phyloP scores from a whole-genome alignment of 345 rosid genomes.

The Trapa bicornis region DNA sequence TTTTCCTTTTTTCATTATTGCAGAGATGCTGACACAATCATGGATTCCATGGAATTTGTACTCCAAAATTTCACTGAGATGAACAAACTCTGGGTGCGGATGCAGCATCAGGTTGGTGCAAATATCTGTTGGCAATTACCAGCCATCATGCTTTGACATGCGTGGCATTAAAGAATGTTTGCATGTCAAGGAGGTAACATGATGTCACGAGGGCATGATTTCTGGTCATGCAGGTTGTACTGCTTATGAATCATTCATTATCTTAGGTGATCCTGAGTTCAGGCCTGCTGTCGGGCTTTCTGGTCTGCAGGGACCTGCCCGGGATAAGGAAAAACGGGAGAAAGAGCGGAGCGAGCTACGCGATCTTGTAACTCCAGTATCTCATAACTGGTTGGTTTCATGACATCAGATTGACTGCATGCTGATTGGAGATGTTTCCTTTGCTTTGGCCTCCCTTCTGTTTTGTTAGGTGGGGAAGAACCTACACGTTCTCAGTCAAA shows the following conservation, averaged over 20 bases:
- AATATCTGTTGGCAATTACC: slow-evolving; percentile 33
- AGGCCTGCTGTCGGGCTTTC: slow-evolving; percentile 97
- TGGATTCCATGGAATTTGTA: slow-evolving; percentile 91
- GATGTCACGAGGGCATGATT: slow-evolving; percentile 81
- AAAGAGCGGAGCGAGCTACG: slow-evolving; percentile 99
- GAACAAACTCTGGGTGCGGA: slow-evolving; percentile 99
- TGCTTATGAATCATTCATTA: slow-evolving; percentile 89
- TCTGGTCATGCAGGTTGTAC: slow-evolving; percentile 93
- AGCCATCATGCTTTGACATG: slow-evolving; percentile 57
- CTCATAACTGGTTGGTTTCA: slow-evolving; percentile 35
- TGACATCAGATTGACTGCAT: slow-evolving; percentile 23
- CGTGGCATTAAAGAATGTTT: slow-evolving; percentile 36
- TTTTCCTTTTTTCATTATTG: slow-evolving; percentile 9
- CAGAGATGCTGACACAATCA: slow-evolving; percentile 92
- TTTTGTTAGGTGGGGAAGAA: slow-evolving; percentile 88
- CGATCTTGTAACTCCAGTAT: slow-evolving; percentile 82
- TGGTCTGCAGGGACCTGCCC: slow-evolving; percentile 99
- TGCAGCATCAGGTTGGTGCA: slow-evolving; percentile 99
- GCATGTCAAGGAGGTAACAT: slow-evolving; percentile 57
- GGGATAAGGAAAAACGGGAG: slow-evolving; percentile 96
- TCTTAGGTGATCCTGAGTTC: slow-evolving; percentile 95
- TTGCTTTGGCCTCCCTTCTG: slow-evolving; percentile 13
- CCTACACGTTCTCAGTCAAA: slow-evolving; percentile 93
- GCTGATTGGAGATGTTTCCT: slow-evolving; percentile 19
- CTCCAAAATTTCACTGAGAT: slow-evolving; percentile 96